Percentiles rank a stretch among this genome's conserved stretches.
phyloP scores from a whole-genome alignment of 768 basidiomycete species.

The Panellus pusillus region DNA sequence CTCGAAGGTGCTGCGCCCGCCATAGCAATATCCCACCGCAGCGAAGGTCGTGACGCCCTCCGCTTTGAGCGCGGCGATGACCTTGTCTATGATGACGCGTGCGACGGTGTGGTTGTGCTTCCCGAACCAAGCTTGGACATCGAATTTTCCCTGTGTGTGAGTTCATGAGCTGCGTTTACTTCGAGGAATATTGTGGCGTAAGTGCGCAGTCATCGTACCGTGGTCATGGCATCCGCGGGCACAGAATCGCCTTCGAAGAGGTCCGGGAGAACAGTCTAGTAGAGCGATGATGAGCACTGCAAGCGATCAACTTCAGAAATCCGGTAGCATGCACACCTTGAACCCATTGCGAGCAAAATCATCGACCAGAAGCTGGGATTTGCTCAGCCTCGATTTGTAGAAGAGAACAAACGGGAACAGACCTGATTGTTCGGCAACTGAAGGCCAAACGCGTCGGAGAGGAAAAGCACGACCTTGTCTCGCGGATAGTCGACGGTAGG shows the following conservation, averaged over 20 bases:
- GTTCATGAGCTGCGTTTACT: neutral
- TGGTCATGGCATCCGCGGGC: conserved; percentile 7
- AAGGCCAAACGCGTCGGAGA: neutral
- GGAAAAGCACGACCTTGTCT: neutral
- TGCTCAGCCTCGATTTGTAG: too few species aligned
- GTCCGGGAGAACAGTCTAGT: conserved; percentile 34
- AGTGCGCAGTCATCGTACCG: too few species aligned
- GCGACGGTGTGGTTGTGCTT: conserved; percentile 24
- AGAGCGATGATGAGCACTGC: neutral
- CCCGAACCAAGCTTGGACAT: conserved; percentile 33
- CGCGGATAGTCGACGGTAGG: neutral
- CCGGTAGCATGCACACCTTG: neutral
- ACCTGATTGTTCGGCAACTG: neutral
- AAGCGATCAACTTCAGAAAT: too few species aligned
- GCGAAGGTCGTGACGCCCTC: conserved; percentile 33
- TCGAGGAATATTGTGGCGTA: too few species aligned
- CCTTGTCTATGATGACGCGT: conserved; percentile 29
- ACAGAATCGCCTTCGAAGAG: conserved; percentile 36
- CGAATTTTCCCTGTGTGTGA: conserved; percentile 17
- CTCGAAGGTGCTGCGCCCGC: conserved; percentile 29
- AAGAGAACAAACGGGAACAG: neutral
- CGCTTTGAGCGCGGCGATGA: conserved; percentile 30
- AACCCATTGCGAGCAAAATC: conserved; percentile 12
- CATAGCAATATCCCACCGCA: conserved; percentile 33
- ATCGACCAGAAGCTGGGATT: conserved; percentile 2